phyloP scores from a whole-genome alignment of 2,329 filamentous ascomycete species.

The Chaetomiaceae sp. region DNA sequence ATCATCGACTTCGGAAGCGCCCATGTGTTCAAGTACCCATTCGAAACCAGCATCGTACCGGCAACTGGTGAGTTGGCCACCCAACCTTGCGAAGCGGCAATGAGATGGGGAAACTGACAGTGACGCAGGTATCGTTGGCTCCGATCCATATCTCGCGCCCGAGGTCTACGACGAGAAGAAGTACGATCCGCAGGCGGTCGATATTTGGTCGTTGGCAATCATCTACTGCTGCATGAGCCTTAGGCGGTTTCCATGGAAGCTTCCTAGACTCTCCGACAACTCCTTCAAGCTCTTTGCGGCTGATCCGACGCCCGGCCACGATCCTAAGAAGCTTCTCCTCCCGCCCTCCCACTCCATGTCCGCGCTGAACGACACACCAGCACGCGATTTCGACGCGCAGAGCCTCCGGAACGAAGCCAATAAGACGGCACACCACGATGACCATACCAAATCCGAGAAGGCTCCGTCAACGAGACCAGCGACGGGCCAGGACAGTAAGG shows the following conservation, averaged over 20 bases:
- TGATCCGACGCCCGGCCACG: conserved; percentile 70
- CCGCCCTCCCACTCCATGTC: conserved; percentile 43
- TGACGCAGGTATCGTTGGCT: conserved; percentile 59
- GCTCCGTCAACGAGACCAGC: conserved; percentile 7
- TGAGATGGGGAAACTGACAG: neutral
- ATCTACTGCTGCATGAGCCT: conserved; percentile 99
- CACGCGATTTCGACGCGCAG: conserved; percentile 24
- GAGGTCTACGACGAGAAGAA: conserved; percentile 93
- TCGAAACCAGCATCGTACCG: conserved; percentile 80
- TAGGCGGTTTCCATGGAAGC: conserved; percentile 93
- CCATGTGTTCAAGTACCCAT: conserved; percentile 94
- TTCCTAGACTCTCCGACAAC: conserved; percentile 85
- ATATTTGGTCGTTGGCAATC: conserved; percentile 97
- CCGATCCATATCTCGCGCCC: conserved; percentile 92
- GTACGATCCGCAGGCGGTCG: conserved; percentile 89
- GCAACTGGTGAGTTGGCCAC: conserved; percentile 66
- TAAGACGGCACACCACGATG: conserved; percentile 8
- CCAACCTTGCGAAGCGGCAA: neutral
- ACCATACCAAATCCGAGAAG: conserved; percentile 15
- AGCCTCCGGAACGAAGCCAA: conserved; percentile 8
- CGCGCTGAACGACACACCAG: conserved; percentile 36
- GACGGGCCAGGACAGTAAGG: conserved; percentile 22
- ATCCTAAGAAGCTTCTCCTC: conserved; percentile 49
- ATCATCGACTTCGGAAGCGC: conserved; percentile 98
- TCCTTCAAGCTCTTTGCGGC: conserved; percentile 91